These are phyloP conservation scores for Scytalidium lignicola DNA, from an alignment of 2,329 filamentous ascomycete species.

Conservation along the genomic window DNA sequence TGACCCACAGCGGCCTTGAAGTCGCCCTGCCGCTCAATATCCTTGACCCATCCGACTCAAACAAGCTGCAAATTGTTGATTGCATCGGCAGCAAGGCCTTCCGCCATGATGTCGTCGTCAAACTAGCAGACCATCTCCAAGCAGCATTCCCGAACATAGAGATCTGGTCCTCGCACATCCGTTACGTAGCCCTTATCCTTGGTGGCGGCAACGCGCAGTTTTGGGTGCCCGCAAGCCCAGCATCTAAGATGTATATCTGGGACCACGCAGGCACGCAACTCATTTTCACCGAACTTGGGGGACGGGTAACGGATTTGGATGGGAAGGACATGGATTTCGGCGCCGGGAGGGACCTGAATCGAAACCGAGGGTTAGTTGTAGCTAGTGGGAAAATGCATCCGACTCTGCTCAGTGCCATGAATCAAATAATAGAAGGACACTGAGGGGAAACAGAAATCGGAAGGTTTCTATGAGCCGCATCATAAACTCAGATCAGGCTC, in stretches of 20 bases:
- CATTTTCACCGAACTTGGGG: conserved; percentile 44
- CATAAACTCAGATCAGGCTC: neutral
- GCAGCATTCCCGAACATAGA: conserved; percentile 42
- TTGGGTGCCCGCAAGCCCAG: conserved; percentile 32
- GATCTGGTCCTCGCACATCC: conserved; percentile 48
- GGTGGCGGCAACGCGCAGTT: conserved; percentile 44
- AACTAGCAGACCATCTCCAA: conserved; percentile 23
- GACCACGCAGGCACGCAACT: conserved; percentile 49
- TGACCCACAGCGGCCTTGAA: conserved; percentile 30
- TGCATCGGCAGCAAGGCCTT: conserved; percentile 34
- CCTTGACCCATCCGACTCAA: conserved; percentile 8
- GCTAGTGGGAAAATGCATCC: conserved; percentile 31
- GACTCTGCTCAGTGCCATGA: neutral
- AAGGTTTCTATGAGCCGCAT: neutral
- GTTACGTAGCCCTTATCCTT: conserved; percentile 45
- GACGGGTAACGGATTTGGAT: conserved; percentile 42
- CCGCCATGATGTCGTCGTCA: conserved; percentile 32
- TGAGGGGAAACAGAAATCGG: neutral
- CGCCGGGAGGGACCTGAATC: conserved; percentile 31
- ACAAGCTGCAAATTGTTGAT: conserved; percentile 39
- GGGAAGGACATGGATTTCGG: conserved; percentile 43
- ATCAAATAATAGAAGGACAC: conserved; percentile 1
- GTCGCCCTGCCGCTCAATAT: conserved; percentile 26
- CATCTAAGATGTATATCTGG: conserved; percentile 32
- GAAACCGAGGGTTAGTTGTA: conserved; percentile 35